A percentile compares a stretch with the other conserved stretches of the same genome.
Conservation (phyloP, 176 grass and related monocot genomes). For the Ananas comosus region DNA sequence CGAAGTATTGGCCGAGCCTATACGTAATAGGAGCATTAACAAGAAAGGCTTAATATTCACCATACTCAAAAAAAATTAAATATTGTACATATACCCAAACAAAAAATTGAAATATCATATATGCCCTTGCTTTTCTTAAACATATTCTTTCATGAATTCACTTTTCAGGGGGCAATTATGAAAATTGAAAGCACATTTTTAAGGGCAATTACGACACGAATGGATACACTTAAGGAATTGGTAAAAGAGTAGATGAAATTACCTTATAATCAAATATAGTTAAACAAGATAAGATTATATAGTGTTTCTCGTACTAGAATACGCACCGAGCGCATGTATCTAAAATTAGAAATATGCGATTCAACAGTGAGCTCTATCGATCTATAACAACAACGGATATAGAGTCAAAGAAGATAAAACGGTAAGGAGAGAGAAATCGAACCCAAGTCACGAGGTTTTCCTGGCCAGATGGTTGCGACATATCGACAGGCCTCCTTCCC, state of each 20-base stretch:
- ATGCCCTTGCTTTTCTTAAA: too few species aligned
- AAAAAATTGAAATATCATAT: too few species aligned
- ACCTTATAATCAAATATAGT: too few species aligned
- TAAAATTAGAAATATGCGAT: background rate
- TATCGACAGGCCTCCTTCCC: slow-evolving; percentile 84
- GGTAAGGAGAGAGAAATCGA: slow-evolving; percentile 28
- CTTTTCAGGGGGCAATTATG: too few species aligned
- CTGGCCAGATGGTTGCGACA: slow-evolving; percentile 90
- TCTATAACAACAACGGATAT: too few species aligned
- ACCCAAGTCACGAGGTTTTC: slow-evolving; percentile 99
- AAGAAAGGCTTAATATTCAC: too few species aligned
- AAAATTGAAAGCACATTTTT: too few species aligned
- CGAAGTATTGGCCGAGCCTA: slow-evolving; percentile 85
- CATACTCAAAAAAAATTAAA: too few species aligned
- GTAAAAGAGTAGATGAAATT: background rate
- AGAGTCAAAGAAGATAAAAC: background rate
- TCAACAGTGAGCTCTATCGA: background rate
- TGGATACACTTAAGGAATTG: too few species aligned
- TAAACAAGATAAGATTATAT: background rate
- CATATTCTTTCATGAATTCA: too few species aligned
- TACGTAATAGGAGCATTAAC: background rate
- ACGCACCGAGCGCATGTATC: background rate
- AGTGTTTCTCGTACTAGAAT: background rate
- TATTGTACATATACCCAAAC: too few species aligned
- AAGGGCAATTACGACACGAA: too few species aligned